These are phyloP conservation scores for Entomortierella parvispora DNA, from an alignment of 192 early-diverging fungal genomes.

Conservation along the genomic window DNA sequence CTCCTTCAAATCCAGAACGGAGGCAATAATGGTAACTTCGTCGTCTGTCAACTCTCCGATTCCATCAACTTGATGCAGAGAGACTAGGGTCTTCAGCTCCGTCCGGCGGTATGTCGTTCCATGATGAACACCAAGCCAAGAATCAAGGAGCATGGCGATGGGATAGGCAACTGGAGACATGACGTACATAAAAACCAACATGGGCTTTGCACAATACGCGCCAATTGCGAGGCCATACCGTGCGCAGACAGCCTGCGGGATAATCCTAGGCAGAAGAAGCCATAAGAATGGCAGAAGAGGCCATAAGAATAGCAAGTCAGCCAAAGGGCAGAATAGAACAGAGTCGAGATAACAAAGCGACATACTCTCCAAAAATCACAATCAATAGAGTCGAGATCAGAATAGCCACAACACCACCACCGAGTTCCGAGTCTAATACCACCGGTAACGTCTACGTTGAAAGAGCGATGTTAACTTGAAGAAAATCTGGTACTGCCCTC, in stretches of 20 bases:
- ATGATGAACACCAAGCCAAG: conserved; percentile 78
- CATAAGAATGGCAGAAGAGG: too few species aligned
- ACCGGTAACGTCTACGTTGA: conserved; percentile 86
- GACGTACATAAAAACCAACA: conserved; percentile 54
- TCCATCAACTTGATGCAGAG: conserved; percentile 71
- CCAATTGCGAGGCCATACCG: conserved; percentile 90
- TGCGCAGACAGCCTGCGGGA: conserved; percentile 92
- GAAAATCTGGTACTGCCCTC: too few species aligned
- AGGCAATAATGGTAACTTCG: conserved; percentile 75
- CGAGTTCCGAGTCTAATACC: conserved; percentile 74
- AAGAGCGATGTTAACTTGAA: too few species aligned
- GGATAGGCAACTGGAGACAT: conserved; percentile 80
- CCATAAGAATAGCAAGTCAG: background rate
- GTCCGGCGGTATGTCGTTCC: conserved; percentile 82
- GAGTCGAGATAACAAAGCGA: conserved; percentile 6
- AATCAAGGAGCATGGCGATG: conserved; percentile 87
- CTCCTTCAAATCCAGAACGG: conserved; percentile 72
- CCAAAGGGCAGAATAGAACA: too few species aligned
- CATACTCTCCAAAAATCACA: conserved; percentile 89
- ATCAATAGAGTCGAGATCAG: conserved; percentile 84
- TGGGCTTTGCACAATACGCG: conserved; percentile 77
- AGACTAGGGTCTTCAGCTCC: conserved; percentile 78
- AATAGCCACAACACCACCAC: conserved; percentile 82
- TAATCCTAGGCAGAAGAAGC: conserved; percentile 57
- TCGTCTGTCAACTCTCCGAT: conserved; percentile 71